Evolutionary conservation across 805 yeast genomes (phyloP).

Genomic region (Kodamaea neixiangensis): DNA sequence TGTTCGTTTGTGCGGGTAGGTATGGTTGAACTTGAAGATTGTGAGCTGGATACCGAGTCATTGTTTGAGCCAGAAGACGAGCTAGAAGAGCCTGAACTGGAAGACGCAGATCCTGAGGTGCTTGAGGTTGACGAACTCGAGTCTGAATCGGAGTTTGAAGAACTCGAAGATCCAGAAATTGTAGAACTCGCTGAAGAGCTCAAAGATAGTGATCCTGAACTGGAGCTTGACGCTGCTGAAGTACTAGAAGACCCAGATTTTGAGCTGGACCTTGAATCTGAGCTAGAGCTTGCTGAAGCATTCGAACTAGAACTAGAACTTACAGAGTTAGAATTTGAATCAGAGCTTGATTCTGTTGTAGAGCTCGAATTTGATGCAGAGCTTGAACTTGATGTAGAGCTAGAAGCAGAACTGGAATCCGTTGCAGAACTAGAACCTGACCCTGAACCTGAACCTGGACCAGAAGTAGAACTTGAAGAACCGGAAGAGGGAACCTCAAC

Average conservation of each 20-base stretch:
- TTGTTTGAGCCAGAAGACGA: background rate
- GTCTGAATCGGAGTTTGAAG: no score
- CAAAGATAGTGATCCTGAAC: no score
- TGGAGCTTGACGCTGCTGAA: background rate
- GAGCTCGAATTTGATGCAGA: background rate
- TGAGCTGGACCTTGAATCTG: background rate
- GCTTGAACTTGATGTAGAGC: background rate
- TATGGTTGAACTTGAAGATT: background rate
- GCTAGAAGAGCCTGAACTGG: background rate
- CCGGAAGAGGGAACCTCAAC: conserved; percentile 13
- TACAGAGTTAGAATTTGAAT: background rate
- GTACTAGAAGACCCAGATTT: background rate
- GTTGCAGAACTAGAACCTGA: background rate
- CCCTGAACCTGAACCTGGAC: no score
- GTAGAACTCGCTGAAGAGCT: background rate
- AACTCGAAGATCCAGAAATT: no score
- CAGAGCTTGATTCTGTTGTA: background rate
- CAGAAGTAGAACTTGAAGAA: background rate
- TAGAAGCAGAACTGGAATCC: background rate
- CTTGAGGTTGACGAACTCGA: background rate
- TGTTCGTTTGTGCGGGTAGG: no score
- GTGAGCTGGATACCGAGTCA: no score
- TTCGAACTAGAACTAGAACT: background rate
- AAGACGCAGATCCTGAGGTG: background rate
- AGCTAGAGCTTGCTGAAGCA: no score